Evolutionary conservation across 1,284 basidiomycete species (phyloP).

Genomic region (Ustilago trichophora): DNA sequence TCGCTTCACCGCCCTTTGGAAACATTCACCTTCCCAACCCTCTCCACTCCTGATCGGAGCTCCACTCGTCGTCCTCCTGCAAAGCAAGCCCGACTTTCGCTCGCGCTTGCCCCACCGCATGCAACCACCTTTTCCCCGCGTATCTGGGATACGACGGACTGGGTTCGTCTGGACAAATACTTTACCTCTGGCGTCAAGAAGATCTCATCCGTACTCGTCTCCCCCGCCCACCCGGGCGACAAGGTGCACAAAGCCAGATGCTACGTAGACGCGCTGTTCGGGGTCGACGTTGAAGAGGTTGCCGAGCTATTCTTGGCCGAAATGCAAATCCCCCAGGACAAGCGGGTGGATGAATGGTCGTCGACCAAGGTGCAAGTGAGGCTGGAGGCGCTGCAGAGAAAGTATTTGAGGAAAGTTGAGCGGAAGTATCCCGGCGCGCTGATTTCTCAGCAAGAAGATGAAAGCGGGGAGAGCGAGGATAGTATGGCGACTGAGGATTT

Average conservation of each 20-base stretch:
- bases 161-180: slow-evolving; percentile 42
- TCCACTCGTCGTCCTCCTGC: not conserved
- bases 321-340: not conserved
- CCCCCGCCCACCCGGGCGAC: not conserved
- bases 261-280: slow-evolving; percentile 20
- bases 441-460: not conserved
- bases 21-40: slow-evolving; percentile 12
- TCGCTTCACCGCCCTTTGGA: too few species aligned
- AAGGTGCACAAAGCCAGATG: not conserved
- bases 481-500: slow-evolving; percentile 33
- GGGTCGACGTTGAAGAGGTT: slow-evolving; percentile 1
- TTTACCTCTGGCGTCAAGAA: slow-evolving; percentile 20
- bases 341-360: slow-evolving; percentile 18
- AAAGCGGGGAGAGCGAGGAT: not conserved
- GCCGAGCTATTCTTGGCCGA: slow-evolving; percentile 18
- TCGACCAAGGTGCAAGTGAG: slow-evolving; percentile 18
- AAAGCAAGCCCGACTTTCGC: slow-evolving; percentile 17
- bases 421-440: slow-evolving; percentile 14
- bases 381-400: slow-evolving; percentile 32
- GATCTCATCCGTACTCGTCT: slow-evolving; percentile 10
- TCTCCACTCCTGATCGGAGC: slow-evolving; percentile 8
- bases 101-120: slow-evolving; percentile 7
- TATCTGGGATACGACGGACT: slow-evolving; percentile 29
- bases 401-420: slow-evolving; percentile 31
- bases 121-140: slow-evolving; percentile 10